Evolutionary conservation across 345 rosid genomes (phyloP).

Genomic region (Ceriops tagal): DNA sequence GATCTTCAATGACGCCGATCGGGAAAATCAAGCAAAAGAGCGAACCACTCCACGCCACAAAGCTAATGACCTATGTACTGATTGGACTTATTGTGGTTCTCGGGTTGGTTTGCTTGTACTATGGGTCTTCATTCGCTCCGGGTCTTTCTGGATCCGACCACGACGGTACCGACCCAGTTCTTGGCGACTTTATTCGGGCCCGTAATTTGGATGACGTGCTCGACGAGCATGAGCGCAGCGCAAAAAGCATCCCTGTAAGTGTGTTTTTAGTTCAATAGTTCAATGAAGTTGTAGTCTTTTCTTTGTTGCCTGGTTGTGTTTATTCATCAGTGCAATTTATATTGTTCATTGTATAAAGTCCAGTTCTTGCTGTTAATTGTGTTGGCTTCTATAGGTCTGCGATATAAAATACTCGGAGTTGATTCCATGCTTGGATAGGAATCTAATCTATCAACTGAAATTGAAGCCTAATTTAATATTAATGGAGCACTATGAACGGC

Average conservation of each 20-base stretch:
- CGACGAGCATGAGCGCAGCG: constrained; percentile 31
- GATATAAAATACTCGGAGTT: constrained; percentile 73
- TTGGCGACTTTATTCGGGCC: constrained; percentile 21
- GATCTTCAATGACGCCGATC: too few relatives aligned
- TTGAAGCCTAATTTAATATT: constrained; percentile 67
- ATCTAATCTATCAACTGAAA: constrained; percentile 73
- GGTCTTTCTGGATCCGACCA: constrained; percentile 53
- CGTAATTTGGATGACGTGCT: constrained; percentile 35
- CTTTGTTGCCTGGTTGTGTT: neutral
- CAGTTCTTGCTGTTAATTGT: neutral
- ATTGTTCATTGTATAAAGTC: neutral
- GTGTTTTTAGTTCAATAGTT: neutral
- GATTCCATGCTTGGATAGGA: constrained; percentile 89
- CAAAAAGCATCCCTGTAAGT: constrained; percentile 64
- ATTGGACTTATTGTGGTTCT: constrained; percentile 55
- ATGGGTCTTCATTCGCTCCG: constrained; percentile 72
- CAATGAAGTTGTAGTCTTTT: neutral
- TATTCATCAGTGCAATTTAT: neutral
- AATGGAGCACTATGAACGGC: constrained; percentile 97
- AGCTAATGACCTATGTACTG: constrained; percentile 51
- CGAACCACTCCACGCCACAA: constrained; percentile 43
- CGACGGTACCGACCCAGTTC: constrained; percentile 44
- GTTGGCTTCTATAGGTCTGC: constrained; percentile 49
- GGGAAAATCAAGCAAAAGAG: constrained; percentile 52
- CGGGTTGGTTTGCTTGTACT: constrained; percentile 69